Conservation (phyloP, 768 basidiomycete species). For the Butyriboletus loyo region DNA sequence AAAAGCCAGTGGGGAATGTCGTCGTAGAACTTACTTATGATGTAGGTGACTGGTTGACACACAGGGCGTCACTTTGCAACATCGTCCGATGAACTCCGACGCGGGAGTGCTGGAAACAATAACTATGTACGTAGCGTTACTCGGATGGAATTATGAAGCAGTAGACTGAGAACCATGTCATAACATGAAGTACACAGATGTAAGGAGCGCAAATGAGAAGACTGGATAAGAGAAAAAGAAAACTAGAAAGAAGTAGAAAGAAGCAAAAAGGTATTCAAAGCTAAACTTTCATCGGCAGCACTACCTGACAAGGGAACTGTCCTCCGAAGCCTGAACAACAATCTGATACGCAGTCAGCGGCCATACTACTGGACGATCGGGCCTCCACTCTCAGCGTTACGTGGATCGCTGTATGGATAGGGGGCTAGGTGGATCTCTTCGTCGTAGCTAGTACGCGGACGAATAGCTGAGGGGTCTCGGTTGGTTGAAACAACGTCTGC, state of each 20-base stretch:
- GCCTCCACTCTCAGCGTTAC: conserved; percentile 2
- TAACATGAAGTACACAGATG: neutral
- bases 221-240: neutral
- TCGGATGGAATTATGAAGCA: neutral
- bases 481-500: conserved; percentile 3
- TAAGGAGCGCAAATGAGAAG: neutral
- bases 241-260: neutral
- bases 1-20: conserved; percentile 53
- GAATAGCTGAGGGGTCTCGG: conserved; percentile 8
- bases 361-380: conserved; percentile 2
- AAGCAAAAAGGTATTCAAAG: neutral
- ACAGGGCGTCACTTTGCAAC: too few relatives aligned
- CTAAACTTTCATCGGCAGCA: neutral
- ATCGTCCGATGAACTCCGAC: too few relatives aligned
- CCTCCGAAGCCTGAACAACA: neutral
- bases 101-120: too few relatives aligned
- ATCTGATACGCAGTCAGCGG: neutral
- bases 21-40: conserved; percentile 59
- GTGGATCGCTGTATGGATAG: conserved; percentile 26
- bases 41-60: too few relatives aligned
- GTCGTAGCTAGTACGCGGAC: conserved; percentile 33
- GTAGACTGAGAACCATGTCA: neutral
- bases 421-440: conserved; percentile 41
- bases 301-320: neutral
- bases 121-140: too few relatives aligned